Evolutionary conservation across 2,329 filamentous ascomycete genomes (phyloP).

Genomic region (Penicillium griseofulvum): DNA sequence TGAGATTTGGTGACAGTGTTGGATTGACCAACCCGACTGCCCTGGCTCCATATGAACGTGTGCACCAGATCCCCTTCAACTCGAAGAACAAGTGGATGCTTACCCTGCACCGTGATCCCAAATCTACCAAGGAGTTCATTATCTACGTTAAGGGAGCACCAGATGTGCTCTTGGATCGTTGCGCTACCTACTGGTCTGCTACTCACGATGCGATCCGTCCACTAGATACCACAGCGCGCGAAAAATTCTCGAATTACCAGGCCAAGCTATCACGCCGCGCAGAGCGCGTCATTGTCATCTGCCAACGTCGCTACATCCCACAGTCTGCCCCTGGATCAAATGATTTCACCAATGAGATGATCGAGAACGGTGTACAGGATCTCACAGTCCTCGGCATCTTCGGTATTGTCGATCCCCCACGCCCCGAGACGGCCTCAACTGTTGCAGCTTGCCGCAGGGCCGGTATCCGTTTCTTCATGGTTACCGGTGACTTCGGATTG

Average conservation of each 20-base stretch:
- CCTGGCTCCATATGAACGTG: constrained; percentile 58
- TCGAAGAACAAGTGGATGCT: constrained; percentile 85
- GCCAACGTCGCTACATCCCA: constrained; percentile 57
- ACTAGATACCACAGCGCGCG: constrained; percentile 50
- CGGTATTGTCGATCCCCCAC: constrained; percentile 46
- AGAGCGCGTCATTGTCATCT: constrained; percentile 67
- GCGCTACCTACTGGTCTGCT: constrained; percentile 58
- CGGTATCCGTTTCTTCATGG: constrained; percentile 45
- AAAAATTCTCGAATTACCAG: constrained; percentile 59
- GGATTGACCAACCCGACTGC: constrained; percentile 58
- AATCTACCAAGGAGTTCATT: constrained; percentile 29
- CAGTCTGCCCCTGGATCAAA: constrained; percentile 46
- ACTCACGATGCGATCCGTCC: constrained; percentile 54
- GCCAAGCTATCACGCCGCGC: constrained; percentile 67
- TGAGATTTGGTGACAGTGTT: constrained; percentile 68
- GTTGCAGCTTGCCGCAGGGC: constrained; percentile 37
- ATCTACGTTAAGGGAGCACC: constrained; percentile 71
- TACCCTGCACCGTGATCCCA: constrained; percentile 47
- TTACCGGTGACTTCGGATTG: constrained; percentile 44
- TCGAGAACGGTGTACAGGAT: constrained; percentile 40
- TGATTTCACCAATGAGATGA: constrained; percentile 52
- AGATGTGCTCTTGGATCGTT: constrained; percentile 67
- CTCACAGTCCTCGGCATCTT: constrained; percentile 54
- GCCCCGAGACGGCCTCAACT: constrained; percentile 36
- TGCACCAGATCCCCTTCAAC: constrained; percentile 73